These are phyloP conservation scores for Rhynchospora tenuis DNA, from an alignment of 176 grass and related monocot species.

Conservation along the genomic window DNA sequence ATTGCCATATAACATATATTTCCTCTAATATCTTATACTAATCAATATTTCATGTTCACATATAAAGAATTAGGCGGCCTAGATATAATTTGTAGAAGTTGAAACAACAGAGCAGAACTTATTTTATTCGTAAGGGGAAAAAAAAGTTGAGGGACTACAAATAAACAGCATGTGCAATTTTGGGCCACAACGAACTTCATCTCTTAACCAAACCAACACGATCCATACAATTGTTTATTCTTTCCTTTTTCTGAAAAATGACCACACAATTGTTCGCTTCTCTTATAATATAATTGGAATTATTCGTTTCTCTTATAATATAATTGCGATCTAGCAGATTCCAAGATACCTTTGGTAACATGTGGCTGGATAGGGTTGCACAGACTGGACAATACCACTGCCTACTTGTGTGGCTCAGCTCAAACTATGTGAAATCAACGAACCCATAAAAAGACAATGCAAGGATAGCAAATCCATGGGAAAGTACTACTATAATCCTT, in stretches of 20 bases:
- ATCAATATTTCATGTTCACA: no score
- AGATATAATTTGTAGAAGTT: neutral
- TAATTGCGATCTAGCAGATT: neutral
- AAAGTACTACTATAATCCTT: neutral
- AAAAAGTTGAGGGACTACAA: neutral
- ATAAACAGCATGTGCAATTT: slow-evolving; percentile 3
- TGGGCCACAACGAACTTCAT: neutral
- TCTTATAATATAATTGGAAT: neutral
- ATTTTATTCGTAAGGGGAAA: neutral
- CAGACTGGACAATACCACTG: neutral
- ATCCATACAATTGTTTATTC: neutral
- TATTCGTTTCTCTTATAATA: neutral
- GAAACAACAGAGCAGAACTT: no score
- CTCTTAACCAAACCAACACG: neutral
- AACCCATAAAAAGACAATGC: neutral
- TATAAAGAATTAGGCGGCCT: no score
- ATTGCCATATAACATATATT: no score
- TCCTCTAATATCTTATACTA: no score
- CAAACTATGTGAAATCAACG: neutral
- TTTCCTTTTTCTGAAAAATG: neutral
- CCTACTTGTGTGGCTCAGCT: slow-evolving; percentile 1
- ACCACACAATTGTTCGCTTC: neutral
- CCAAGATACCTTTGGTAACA: neutral
- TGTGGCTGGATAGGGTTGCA: neutral
- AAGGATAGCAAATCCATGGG: neutral